A percentile compares a stretch with the other conserved stretches of the same genome.
These are phyloP conservation scores for Gossypium mustelinum DNA, from an alignment of 345 rosid species.

Conservation along the genomic window DNA sequence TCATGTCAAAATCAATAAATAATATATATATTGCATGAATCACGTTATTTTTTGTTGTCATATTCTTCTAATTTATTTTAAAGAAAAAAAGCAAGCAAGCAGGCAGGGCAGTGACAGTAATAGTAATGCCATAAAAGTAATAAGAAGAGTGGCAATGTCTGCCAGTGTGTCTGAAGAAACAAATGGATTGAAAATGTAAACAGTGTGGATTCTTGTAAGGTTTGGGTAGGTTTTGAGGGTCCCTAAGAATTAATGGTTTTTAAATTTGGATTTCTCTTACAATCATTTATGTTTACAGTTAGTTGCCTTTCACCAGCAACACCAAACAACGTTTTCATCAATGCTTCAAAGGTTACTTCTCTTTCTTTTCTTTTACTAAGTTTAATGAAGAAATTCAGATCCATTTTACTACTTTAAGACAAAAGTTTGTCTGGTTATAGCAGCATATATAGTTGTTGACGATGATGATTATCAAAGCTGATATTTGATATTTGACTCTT, in stretches of 20 bases:
- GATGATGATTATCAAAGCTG: background rate
- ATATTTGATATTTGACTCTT: background rate
- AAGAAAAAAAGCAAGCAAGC: background rate
- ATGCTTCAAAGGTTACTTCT: background rate
- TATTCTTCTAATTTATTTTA: background rate
- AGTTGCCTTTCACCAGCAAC: background rate
- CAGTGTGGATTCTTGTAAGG: background rate
- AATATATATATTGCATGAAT: background rate
- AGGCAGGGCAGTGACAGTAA: background rate
- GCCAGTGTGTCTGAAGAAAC: background rate
- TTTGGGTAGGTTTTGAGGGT: background rate
- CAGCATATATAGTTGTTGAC: too few species aligned
- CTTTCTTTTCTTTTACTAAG: too few species aligned
- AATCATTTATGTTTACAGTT: background rate
- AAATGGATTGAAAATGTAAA: background rate
- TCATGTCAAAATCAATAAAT: too few species aligned
- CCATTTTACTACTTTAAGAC: background rate
- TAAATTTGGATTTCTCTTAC: background rate
- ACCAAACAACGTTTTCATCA: background rate
- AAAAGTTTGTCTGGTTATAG: background rate
- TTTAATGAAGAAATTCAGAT: too few species aligned
- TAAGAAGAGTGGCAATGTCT: background rate
- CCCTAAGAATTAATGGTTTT: background rate
- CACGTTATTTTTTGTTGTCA: background rate
- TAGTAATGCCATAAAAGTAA: background rate